Conservation (phyloP, 768 basidiomycete species). For the Serendipita sp. region DNA sequence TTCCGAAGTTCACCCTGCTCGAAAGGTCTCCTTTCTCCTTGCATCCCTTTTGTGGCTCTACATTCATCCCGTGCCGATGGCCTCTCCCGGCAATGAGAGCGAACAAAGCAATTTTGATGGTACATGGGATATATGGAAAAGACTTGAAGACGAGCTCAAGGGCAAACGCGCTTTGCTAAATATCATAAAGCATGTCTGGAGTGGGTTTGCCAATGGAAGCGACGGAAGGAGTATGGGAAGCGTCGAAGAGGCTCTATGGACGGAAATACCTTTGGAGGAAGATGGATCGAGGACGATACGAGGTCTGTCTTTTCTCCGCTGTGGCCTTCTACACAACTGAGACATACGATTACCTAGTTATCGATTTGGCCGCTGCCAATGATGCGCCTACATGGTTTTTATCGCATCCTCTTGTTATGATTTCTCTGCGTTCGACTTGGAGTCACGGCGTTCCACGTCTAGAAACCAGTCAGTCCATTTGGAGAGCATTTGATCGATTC, state of each 20-base stretch:
- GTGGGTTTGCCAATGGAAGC: not conserved
- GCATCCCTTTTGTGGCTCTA: slow-evolving; percentile 1
- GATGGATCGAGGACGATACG: not conserved
- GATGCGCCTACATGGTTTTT: slow-evolving; percentile 1
- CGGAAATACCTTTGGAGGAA: not conserved
- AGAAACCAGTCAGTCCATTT: not conserved
- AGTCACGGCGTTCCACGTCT: not conserved
- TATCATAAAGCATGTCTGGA: not conserved
- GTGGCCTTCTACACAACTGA: too few species aligned
- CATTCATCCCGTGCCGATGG: not conserved
- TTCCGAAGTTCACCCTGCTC: not conserved
- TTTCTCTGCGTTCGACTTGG: not conserved
- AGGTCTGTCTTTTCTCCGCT: not conserved
- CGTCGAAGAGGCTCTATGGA: not conserved
- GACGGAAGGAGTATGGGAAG: not conserved
- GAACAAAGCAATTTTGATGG: not conserved
- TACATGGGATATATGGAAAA: not conserved
- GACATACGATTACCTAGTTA: too few species aligned
- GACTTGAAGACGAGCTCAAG: not conserved
- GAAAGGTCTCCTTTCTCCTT: not conserved
- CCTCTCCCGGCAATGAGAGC: not conserved
- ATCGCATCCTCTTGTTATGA: slow-evolving; percentile 4
- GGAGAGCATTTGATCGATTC: not conserved
- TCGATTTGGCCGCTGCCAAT: not conserved
- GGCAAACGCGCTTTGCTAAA: not conserved